These are phyloP conservation scores for Agrostemma githago DNA, from an alignment of 148 eudicot species.

Conservation along the genomic window DNA sequence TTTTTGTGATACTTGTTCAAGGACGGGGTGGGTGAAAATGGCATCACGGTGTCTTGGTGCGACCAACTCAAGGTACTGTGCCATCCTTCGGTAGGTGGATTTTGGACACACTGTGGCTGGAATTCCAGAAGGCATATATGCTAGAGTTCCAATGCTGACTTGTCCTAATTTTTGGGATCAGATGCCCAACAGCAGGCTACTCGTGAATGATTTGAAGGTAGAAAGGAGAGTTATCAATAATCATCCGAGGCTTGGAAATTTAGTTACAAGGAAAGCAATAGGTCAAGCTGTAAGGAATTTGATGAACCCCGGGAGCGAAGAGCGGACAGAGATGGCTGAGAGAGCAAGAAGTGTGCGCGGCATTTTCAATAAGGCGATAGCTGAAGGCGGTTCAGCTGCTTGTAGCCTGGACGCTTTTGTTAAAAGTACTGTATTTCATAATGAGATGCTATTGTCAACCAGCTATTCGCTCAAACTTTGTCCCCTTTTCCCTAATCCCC, in stretches of 20 bases:
- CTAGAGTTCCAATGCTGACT: slow-evolving; percentile 49
- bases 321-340: slow-evolving; percentile 27
- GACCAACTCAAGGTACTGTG: slow-evolving; percentile 38
- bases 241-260: slow-evolving; percentile 14
- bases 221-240: slow-evolving; percentile 32
- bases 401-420: slow-evolving; percentile 29
- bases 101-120: slow-evolving; percentile 70
- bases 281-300: slow-evolving; percentile 25
- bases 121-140: slow-evolving; percentile 50
- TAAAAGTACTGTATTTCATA: slow-evolving; percentile 15
- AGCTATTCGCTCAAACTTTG: no score
- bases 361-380: slow-evolving; percentile 20
- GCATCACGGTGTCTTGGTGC: slow-evolving; percentile 54
- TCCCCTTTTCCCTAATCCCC: no score
- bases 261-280: slow-evolving; percentile 33
- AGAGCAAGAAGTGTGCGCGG: slow-evolving; percentile 21
- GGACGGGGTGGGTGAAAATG: slow-evolving; percentile 22
- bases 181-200: slow-evolving; percentile 36
- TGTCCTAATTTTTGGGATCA: slow-evolving; percentile 52
- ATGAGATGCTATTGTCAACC: background rate
- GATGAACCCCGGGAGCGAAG: slow-evolving; percentile 33
- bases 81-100: slow-evolving; percentile 50
- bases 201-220: slow-evolving; percentile 50
- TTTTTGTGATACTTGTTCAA: slow-evolving; percentile 39
- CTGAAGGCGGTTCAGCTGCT: slow-evolving; percentile 33